Percentiles rank a stretch among this genome's conserved stretches.
Conservation (phyloP, 108 stramenopile species). For the Aurantiochytrium sp. region DNA sequence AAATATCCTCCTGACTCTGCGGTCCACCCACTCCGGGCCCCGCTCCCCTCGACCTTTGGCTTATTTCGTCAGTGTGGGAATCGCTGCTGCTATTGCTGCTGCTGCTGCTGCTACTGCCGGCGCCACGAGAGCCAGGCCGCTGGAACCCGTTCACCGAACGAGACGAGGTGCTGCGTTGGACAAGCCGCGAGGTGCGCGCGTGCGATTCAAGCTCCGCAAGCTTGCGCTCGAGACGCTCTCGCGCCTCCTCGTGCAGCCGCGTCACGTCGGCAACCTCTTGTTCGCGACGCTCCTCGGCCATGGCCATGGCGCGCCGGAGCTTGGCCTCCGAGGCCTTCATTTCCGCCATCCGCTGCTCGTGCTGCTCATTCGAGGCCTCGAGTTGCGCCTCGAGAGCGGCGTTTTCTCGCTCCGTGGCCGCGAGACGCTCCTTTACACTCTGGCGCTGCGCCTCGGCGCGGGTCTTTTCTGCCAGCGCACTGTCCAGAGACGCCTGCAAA, state of each 20-base stretch:
- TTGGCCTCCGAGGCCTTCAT: neutral
- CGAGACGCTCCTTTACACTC: neutral
- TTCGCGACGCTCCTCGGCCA: slow-evolving; percentile 7
- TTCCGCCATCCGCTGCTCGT: neutral
- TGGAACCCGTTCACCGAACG: neutral
- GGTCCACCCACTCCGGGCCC: neutral
- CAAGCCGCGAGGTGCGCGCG: neutral
- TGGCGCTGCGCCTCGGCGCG: neutral
- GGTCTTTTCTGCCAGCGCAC: neutral
- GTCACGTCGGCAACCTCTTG: neutral
- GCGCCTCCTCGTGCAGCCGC: neutral
- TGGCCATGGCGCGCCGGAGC: neutral
- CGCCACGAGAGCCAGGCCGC: too few species aligned
- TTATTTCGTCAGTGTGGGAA: too few species aligned
- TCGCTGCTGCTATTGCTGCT: too few species aligned
- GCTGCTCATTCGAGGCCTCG: neutral
- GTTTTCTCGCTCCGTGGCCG: neutral
- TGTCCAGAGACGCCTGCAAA: neutral
- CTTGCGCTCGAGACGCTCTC: neutral
- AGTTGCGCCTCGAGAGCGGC: neutral
- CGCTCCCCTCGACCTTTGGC: neutral
- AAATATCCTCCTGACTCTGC: neutral
- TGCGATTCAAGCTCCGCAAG: neutral
- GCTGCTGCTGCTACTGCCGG: too few species aligned
- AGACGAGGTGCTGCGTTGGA: neutral